Evolutionary conservation across 2,329 filamentous ascomycete species (phyloP).

Genomic region (Colletotrichum sp.): DNA sequence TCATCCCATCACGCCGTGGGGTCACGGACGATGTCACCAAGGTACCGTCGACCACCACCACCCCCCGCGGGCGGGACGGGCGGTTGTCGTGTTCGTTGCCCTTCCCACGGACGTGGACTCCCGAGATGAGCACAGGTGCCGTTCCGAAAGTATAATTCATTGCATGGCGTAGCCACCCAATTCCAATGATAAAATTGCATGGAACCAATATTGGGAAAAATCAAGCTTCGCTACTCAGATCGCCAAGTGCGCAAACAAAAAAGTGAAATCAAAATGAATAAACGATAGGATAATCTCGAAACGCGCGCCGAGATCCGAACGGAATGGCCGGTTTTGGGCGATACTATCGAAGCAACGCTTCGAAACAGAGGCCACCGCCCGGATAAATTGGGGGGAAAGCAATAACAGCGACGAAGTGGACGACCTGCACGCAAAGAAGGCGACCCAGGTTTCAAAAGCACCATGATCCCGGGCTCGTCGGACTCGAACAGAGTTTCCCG

Average conservation of each 20-base stretch:
- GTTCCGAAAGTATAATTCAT: constrained; percentile 1
- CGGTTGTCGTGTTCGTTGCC: neutral
- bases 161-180: neutral
- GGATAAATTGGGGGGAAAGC: neutral
- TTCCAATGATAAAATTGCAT: neutral
- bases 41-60: neutral
- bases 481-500: constrained; percentile 1
- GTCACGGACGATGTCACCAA: neutral
- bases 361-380: neutral
- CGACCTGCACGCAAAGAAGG: neutral
- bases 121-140: neutral
- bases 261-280: too few relatives aligned
- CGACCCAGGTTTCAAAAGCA: neutral
- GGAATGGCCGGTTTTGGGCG: neutral
- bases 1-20: neutral
- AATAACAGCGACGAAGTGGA: neutral
- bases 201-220: neutral
- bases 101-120: neutral
- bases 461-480: neutral
- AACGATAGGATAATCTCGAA: neutral
- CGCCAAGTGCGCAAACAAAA: neutral
- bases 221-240: neutral
- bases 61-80: neutral
- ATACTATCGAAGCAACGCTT: neutral
- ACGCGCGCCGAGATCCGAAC: neutral